Base-by-base conservation (phyloP, 805 yeast species). In the Candida multigemmis region DNA sequence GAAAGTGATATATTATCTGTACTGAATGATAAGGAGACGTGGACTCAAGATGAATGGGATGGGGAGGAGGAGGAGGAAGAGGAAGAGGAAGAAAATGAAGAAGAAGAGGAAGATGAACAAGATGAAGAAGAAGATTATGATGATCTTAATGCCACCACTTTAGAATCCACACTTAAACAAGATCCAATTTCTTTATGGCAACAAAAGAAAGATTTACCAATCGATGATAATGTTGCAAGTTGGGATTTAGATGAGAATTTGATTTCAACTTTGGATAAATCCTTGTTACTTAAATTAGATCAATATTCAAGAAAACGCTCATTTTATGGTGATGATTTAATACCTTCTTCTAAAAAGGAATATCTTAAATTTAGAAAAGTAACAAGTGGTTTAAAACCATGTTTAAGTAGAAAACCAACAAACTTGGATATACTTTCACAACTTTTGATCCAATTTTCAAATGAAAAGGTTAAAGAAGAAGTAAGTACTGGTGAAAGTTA, bases 151-250 rank as follows among this genome's bases (percentile, higher is more conserved):
- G 31, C 27, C 3, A 20, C 23, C 23, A 34, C 32, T 19, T 27
- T 33, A 14, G 31, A 26, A 25, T 21, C 15, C 23, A 20, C 32
- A 21, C 21, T 31, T 23, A 24, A 32, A 21, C 33, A 26, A 21
- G 27, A 34, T 30, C 34, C 42, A 12, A 45, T 48, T 12, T 34
- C 39, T 19, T 39, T 34, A 16, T 48, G 50, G 52, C 38, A 42
- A n/a, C 25, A 35, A 12, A 26, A 33, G 6, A 38, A 32, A 11
- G 44, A 42, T 12, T 21, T 50, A 8, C n/a, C n/a, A n/a, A 37
- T 49, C 6, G 56, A 50, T 31, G 63, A 55, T 28, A 55, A 56
- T 34, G 41, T 48, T 5, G 63, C 63, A 11, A 44, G 52, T 22
- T 55, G 60, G 60, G 51, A 56, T 30, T 35, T 56, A 23, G 60